Percentiles rank a stretch among this genome's conserved stretches.
Evolutionary conservation across 2,329 filamentous ascomycete species (phyloP).

Genomic region (Chaetomiaceae sp.): DNA sequence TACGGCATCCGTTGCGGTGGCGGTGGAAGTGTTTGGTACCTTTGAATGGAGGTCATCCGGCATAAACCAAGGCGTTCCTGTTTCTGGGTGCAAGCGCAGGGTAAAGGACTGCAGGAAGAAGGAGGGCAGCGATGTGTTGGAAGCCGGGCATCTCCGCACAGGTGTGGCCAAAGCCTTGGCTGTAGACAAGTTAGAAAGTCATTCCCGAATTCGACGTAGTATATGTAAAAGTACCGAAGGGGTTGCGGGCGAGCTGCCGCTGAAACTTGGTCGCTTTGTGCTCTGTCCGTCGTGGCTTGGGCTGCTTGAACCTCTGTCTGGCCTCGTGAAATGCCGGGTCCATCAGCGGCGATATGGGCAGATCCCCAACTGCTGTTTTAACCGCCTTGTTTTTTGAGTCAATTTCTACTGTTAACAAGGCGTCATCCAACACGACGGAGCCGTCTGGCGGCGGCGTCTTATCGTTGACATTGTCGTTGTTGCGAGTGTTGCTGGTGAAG

Average conservation of each 20-base stretch:
- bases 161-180: conserved; percentile 59
- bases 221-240: conserved; percentile 51
- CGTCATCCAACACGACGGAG: background rate
- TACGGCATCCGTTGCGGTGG: too few relatives aligned
- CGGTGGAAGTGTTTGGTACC: conserved; percentile 2
- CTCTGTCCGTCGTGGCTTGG: conserved; percentile 31
- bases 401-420: conserved; percentile 24
- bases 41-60: conserved; percentile 34
- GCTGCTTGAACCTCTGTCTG: conserved; percentile 37
- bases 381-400: conserved; percentile 40
- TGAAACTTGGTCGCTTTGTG: conserved; percentile 42
- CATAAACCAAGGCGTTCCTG: conserved; percentile 50
- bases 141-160: conserved; percentile 51
- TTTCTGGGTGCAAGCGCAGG: conserved; percentile 50
- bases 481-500: background rate
- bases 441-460: background rate
- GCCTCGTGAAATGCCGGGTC: conserved; percentile 46
- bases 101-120: conserved; percentile 62
- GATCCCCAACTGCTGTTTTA: conserved; percentile 39
- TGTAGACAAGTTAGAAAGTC: conserved; percentile 28
- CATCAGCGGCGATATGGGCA: conserved; percentile 53
- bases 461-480: conserved; percentile 22
- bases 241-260: conserved; percentile 54
- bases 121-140: conserved; percentile 46
- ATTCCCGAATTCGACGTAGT: background rate